These are phyloP conservation scores for Neofusicoccum cordaticola DNA, from an alignment of 2,329 filamentous ascomycete genomes.

Conservation along the genomic window DNA sequence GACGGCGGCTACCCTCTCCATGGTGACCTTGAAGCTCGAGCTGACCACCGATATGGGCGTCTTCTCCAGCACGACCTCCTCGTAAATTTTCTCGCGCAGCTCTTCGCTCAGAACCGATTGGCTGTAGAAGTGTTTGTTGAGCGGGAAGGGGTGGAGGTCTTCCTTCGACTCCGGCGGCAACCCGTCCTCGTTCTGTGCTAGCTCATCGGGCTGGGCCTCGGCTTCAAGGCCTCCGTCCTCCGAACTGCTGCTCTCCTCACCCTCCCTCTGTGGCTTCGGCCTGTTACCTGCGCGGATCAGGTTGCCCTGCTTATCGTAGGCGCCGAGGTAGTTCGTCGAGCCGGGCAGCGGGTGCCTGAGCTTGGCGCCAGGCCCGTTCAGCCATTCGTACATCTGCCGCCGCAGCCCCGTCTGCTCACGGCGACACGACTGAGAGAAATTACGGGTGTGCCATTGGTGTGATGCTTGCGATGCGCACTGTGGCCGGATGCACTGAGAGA, in stretches of 20 bases:
- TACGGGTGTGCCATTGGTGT: constrained; percentile 22
- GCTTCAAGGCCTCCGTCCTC: constrained; percentile 21
- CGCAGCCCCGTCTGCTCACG: constrained; percentile 49
- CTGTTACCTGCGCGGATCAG: constrained; percentile 35
- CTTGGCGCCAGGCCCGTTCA: constrained; percentile 52
- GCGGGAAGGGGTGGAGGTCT: constrained; percentile 63
- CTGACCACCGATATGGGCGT: constrained; percentile 71
- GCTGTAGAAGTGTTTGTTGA: constrained; percentile 69
- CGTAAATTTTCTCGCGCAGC: constrained; percentile 71
- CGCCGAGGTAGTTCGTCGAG: constrained; percentile 56
- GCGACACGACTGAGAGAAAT: constrained; percentile 37
- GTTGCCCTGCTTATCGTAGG: constrained; percentile 51
- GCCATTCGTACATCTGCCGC: constrained; percentile 58
- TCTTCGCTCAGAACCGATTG: constrained; percentile 71
- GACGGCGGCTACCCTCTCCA: constrained; percentile 80
- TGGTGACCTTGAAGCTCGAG: constrained; percentile 72
- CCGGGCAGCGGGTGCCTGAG: constrained; percentile 49
- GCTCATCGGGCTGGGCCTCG: constrained; percentile 14
- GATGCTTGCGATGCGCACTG: constrained; percentile 16
- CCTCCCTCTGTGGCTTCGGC: constrained; percentile 19
- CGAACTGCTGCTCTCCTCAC: constrained; percentile 16
- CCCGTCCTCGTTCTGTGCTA: constrained; percentile 16
- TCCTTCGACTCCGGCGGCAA: constrained; percentile 31
- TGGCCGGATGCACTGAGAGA: constrained; percentile 23
- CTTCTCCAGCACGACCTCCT: constrained; percentile 14